A percentile compares a stretch with the other conserved stretches of the same genome.
Evolutionary conservation across 805 yeast species (phyloP).

Genomic region (Yarrowia osloensis): DNA sequence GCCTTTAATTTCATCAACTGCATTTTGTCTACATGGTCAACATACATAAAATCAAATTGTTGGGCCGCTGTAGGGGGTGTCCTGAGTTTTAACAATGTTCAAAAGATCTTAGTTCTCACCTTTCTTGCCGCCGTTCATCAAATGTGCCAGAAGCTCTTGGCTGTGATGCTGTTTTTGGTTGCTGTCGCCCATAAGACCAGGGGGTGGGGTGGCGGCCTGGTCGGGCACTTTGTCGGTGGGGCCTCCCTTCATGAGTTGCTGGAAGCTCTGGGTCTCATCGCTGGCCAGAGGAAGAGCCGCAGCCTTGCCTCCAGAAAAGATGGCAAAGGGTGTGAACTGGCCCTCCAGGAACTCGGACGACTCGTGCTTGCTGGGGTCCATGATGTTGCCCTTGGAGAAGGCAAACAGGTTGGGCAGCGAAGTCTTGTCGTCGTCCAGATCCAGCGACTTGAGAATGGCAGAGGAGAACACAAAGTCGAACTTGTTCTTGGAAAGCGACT

Average conservation of each 20-base stretch:
- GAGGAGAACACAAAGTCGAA: slow-evolving; percentile 25
- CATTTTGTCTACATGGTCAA: slow-evolving; percentile 31
- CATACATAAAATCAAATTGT: slow-evolving; percentile 31
- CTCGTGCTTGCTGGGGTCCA: slow-evolving; percentile 19
- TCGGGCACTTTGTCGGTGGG: slow-evolving; percentile 21
- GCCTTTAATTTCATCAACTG: slow-evolving; percentile 29
- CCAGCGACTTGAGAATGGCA: slow-evolving; percentile 12
- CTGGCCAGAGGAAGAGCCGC: slow-evolving; percentile 12
- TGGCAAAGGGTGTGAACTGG: slow-evolving; percentile 23
- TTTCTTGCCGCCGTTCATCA: slow-evolving; percentile 31
- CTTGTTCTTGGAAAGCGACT: slow-evolving; percentile 28
- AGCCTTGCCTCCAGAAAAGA: slow-evolving; percentile 12
- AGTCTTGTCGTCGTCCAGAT: slow-evolving; percentile 2
- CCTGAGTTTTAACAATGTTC: slow-evolving; percentile 30
- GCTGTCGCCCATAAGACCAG: slow-evolving; percentile 26
- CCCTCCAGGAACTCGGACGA: slow-evolving; percentile 5
- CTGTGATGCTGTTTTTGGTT: slow-evolving; percentile 28
- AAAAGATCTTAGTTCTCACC: slow-evolving; percentile 30
- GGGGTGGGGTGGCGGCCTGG: slow-evolving; percentile 31
- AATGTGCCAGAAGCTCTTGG: slow-evolving; percentile 30
- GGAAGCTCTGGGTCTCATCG: slow-evolving; percentile 23
- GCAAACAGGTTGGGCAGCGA: slow-evolving; percentile 11
- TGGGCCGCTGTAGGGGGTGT: slow-evolving; percentile 24
- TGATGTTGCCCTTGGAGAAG: slow-evolving; percentile 24
- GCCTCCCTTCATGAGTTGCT: slow-evolving; percentile 18